These are phyloP conservation scores for Mycena filopes DNA, from an alignment of 768 basidiomycete genomes.

Conservation along the genomic window DNA sequence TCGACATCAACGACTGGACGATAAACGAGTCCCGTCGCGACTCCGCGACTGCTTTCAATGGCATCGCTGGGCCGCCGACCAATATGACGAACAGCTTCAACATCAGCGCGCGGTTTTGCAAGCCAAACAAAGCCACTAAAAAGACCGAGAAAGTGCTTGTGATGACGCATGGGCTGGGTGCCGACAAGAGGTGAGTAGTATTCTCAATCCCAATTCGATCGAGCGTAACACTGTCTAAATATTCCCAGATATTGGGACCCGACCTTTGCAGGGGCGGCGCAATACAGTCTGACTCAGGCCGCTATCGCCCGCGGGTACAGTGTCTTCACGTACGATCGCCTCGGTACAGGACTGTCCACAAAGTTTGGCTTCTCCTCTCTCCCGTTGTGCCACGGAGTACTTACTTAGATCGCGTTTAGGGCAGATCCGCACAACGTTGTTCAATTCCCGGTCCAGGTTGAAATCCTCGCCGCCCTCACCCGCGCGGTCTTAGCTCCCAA, in stretches of 20 bases:
- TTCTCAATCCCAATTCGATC: too few relatives aligned
- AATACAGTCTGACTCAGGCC: constrained; percentile 23
- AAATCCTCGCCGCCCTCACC: constrained; percentile 22
- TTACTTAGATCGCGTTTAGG: neutral
- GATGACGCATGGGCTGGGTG: constrained; percentile 26
- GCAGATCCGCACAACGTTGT: constrained; percentile 26
- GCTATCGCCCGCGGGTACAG: constrained; percentile 16
- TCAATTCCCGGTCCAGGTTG: constrained; percentile 26
- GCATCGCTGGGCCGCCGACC: constrained; percentile 14
- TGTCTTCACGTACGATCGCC: constrained; percentile 22
- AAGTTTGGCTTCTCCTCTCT: constrained; percentile 6
- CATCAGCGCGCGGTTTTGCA: constrained; percentile 27
- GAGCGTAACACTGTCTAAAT: neutral
- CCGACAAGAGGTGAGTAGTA: constrained; percentile 18
- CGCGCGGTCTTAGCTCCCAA: constrained; percentile 5
- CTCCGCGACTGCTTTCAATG: constrained; percentile 25
- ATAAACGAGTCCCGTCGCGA: constrained; percentile 26
- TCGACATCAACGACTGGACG: constrained; percentile 23
- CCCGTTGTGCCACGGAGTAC: neutral
- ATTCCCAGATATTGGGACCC: constrained; percentile 25
- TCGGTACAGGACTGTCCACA: constrained; percentile 22
- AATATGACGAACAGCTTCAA: constrained; percentile 7
- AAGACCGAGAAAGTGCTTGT: constrained; percentile 17
- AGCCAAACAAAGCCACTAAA: neutral
- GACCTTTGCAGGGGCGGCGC: constrained; percentile 11